Percentiles rank a stretch among this genome's conserved stretches.
Evolutionary conservation across 768 basidiomycete genomes (phyloP).

Genomic region (Bullera alba): DNA sequence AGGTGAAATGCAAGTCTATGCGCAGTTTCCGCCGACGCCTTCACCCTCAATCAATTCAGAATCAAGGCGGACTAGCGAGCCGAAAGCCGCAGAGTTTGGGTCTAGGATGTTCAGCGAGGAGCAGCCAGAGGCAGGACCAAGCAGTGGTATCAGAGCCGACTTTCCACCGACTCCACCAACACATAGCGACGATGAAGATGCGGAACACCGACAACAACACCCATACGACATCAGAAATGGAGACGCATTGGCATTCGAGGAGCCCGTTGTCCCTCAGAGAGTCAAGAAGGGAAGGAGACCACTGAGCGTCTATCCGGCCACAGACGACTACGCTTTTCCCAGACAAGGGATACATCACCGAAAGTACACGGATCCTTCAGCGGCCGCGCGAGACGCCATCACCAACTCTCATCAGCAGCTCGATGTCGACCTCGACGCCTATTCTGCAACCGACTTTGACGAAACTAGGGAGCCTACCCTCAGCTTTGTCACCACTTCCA

Average conservation of each 20-base stretch:
- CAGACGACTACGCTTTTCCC: constrained; percentile 7
- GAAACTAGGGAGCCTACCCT: constrained; percentile 24
- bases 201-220: not conserved
- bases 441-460: constrained; percentile 26
- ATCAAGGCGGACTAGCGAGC: not conserved
- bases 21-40: constrained; percentile 24
- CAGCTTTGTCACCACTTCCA: constrained; percentile 35
- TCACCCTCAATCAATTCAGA: constrained; percentile 22
- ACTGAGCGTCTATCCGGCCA: constrained; percentile 21
- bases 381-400: constrained; percentile 3
- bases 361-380: constrained; percentile 30
- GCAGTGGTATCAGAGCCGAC: not conserved
- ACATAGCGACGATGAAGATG: not conserved
- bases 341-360: too few relatives aligned
- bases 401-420: constrained; percentile 12
- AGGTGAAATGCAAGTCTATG: not conserved
- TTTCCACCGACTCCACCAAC: constrained; percentile 5
- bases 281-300: constrained; percentile 19
- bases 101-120: constrained; percentile 1
- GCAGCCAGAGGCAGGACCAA: constrained; percentile 16
- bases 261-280: constrained; percentile 18
- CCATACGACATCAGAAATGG: constrained; percentile 9
- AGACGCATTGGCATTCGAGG: constrained; percentile 12
- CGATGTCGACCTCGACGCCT: constrained; percentile 32
- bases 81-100: not conserved